Evolutionary conservation across 345 rosid genomes (phyloP).

Genomic region (Hypericum perforatum): DNA sequence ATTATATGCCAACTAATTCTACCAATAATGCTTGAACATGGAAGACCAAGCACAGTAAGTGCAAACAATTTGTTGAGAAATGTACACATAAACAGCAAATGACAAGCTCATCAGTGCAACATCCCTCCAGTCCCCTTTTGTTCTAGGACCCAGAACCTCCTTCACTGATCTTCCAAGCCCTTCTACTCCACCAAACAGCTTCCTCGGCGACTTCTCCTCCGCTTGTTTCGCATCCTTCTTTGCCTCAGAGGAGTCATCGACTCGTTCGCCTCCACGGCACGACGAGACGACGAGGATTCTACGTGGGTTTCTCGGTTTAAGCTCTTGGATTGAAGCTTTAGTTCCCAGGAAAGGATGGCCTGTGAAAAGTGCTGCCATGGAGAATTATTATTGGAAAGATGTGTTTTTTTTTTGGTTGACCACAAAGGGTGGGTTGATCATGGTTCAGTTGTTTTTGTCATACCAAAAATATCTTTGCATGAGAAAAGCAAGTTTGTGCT

Average conservation of each 20-base stretch:
- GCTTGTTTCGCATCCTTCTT: conserved; percentile 23
- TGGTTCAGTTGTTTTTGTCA: no score
- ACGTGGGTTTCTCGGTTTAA: conserved; percentile 11
- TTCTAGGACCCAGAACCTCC: conserved; percentile 39
- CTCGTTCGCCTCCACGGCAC: conserved; percentile 20
- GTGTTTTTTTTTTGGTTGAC: no score
- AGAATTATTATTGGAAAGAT: background rate
- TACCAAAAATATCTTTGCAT: no score
- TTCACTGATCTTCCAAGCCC: conserved; percentile 33
- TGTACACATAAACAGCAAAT: conserved; percentile 74
- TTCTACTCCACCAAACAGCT: conserved; percentile 12
- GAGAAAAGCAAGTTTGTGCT: no score
- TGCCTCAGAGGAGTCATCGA: conserved; percentile 11
- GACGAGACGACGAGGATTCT: conserved; percentile 9
- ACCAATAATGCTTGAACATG: conserved; percentile 56
- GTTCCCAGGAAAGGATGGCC: conserved; percentile 11
- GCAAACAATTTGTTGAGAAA: conserved; percentile 67
- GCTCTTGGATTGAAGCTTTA: conserved; percentile 6
- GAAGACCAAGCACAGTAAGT: conserved; percentile 66
- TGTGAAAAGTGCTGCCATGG: conserved; percentile 37
- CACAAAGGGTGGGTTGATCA: no score
- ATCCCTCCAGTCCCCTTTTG: conserved; percentile 79
- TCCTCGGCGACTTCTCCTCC: conserved; percentile 7
- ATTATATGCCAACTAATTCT: background rate
- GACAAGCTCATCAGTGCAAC: conserved; percentile 65